A percentile compares a stretch with the other conserved stretches of the same genome.
Conservation (phyloP, 169 alveolate genomes). For the Ichthyophthirius multifiliis region DNA sequence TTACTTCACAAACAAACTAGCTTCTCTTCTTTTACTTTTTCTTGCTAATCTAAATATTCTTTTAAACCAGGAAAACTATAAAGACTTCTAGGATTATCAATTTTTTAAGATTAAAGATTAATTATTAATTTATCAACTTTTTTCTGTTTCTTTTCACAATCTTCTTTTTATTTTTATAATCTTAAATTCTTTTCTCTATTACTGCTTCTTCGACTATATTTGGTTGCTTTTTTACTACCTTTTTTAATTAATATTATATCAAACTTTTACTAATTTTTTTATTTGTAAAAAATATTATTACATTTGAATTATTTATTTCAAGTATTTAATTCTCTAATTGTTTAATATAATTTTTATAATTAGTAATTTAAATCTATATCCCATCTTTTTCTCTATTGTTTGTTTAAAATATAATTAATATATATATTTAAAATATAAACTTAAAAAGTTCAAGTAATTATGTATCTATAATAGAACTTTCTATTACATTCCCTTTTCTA, state of each 20-base stretch:
- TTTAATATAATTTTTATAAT: not conserved
- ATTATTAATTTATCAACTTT: not conserved
- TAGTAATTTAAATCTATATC: not conserved
- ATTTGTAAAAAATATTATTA: not conserved
- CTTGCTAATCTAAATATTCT: not conserved
- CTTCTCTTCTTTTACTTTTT: not conserved
- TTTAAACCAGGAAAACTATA: not conserved
- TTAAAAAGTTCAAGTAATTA: not conserved
- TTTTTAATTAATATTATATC: not conserved
- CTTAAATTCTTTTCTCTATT: not conserved
- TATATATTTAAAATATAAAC: not conserved
- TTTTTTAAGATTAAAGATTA: not conserved
- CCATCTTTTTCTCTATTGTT: not conserved
- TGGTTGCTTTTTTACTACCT: not conserved
- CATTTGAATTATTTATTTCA: not conserved
- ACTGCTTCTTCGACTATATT: constrained; percentile 1
- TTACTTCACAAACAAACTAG: not conserved
- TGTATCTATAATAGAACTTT: not conserved
- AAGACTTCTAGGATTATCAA: constrained; percentile 9
- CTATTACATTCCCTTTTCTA: not conserved
- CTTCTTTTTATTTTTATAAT: not conserved
- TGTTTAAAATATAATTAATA: not conserved
- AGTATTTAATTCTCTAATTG: not conserved
- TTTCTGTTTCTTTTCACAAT: not conserved
- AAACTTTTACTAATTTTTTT: not conserved